A percentile compares a stretch with the other conserved stretches of the same genome.
phyloP scores from a whole-genome alignment of 2,329 filamentous ascomycete species.

The Aspergillus sp. region DNA sequence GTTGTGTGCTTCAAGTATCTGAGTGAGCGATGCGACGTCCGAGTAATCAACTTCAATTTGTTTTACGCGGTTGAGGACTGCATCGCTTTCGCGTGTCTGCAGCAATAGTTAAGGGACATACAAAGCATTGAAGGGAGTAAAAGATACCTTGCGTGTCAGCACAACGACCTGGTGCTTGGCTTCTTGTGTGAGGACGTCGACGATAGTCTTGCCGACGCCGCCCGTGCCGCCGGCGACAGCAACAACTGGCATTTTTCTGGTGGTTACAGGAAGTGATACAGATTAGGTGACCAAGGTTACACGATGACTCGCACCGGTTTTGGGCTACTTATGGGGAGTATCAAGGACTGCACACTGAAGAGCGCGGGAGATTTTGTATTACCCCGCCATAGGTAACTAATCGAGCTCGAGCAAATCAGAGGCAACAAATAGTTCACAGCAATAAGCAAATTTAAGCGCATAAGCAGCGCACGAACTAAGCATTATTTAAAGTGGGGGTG shows the following conservation, averaged over 20 bases:
- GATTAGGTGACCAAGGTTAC: neutral
- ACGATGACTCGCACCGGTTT: neutral
- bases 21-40: conserved; percentile 27
- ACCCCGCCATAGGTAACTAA: neutral
- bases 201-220: conserved; percentile 47
- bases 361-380: neutral
- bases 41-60: conserved; percentile 35
- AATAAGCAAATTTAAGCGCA: neutral
- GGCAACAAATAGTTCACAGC: neutral
- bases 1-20: conserved; percentile 36
- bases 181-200: conserved; percentile 42
- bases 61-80: conserved; percentile 6
- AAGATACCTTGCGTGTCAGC: conserved; percentile 41
- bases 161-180: conserved; percentile 41
- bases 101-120: neutral
- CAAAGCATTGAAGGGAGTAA: neutral
- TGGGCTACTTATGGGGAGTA: too few species aligned
- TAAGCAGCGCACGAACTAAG: too few species aligned
- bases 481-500: neutral
- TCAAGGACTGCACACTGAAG: too few species aligned
- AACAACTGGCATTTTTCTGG: conserved; percentile 38
- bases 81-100: neutral
- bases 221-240: conserved; percentile 52
- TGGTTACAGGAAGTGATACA: neutral
- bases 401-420: neutral